Evolutionary conservation across 1,284 basidiomycete genomes (phyloP).

Genomic region (Waitea zeae): DNA sequence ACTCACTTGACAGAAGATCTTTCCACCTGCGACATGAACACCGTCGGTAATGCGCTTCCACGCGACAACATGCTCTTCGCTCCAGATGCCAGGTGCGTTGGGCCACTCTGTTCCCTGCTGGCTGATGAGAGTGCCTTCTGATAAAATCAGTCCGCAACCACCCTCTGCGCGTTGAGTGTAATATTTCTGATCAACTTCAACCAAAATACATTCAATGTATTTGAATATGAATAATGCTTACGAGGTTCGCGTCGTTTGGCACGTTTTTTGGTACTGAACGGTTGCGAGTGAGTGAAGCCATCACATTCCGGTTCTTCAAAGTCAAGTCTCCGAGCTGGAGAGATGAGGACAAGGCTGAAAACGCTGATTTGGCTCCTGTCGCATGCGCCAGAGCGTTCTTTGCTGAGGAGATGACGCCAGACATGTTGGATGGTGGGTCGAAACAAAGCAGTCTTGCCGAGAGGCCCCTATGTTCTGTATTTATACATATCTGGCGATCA

Average conservation of each 20-base stretch:
- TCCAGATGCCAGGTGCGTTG: conserved; percentile 9
- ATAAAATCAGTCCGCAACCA: conserved; percentile 14
- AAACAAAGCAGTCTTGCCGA: too few relatives aligned
- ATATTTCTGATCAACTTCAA: not conserved
- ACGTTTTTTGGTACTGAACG: conserved; percentile 10
- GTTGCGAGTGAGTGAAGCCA: conserved; percentile 17
- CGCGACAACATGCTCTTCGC: conserved; percentile 7
- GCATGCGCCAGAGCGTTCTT: too few relatives aligned
- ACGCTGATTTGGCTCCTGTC: too few relatives aligned
- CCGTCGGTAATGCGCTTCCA: conserved; percentile 1
- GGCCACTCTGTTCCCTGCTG: conserved; percentile 6
- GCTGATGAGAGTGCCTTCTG: conserved; percentile 14
- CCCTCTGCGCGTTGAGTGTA: conserved; percentile 17
- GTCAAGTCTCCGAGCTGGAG: conserved; percentile 12
- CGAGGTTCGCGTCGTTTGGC: conserved; percentile 5
- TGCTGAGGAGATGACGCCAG: too few relatives aligned
- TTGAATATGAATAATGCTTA: too few relatives aligned
- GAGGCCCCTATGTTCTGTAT: too few relatives aligned
- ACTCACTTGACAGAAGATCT: not conserved
- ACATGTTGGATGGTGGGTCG: too few relatives aligned
- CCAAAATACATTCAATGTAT: not conserved
- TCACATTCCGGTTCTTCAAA: conserved; percentile 12
- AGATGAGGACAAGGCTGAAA: too few relatives aligned
- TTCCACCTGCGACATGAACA: not conserved
- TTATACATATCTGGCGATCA: too few relatives aligned